Percentiles rank a stretch among this genome's conserved stretches.
These are phyloP conservation scores for Spongispora temasekensis DNA, from an alignment of 1,284 basidiomycete species.

Conservation along the genomic window DNA sequence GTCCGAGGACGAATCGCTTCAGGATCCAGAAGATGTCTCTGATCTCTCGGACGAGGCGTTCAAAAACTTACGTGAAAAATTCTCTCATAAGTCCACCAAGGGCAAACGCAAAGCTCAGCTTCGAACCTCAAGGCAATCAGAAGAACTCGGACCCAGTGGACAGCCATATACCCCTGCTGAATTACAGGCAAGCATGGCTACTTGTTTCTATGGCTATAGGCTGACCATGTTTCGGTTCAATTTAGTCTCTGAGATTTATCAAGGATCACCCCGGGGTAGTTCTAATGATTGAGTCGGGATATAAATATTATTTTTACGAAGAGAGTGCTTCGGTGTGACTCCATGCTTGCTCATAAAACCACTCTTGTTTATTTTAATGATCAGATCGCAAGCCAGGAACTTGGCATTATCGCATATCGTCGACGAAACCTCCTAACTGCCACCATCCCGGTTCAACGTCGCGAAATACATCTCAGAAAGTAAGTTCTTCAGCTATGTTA, in stretches of 20 bases:
- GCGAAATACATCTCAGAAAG: constrained; percentile 89
- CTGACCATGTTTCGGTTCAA: constrained; percentile 2
- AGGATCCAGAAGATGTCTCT: constrained; percentile 31
- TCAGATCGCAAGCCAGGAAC: constrained; percentile 75
- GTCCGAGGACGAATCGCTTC: constrained; percentile 25
- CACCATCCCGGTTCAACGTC: constrained; percentile 80
- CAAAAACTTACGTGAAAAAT: constrained; percentile 47
- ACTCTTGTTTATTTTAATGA: constrained; percentile 16
- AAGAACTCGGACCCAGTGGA: constrained; percentile 75
- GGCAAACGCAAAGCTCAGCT: constrained; percentile 33
- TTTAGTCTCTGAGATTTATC: constrained; percentile 58
- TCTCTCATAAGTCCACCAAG: constrained; percentile 43
- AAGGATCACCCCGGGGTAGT: constrained; percentile 73
- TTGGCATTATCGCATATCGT: constrained; percentile 80
- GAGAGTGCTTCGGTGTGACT: constrained; percentile 77
- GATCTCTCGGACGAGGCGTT: constrained; percentile 52
- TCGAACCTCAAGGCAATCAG: constrained; percentile 29
- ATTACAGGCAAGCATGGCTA: constrained; percentile 57
- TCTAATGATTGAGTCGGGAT: constrained; percentile 86
- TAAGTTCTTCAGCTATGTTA: constrained; percentile 34
- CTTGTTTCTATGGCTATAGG: not conserved
- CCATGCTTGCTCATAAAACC: not conserved
- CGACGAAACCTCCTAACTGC: constrained; percentile 84
- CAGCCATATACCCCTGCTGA: constrained; percentile 82
- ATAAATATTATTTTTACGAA: constrained; percentile 88